Base-by-base conservation (phyloP, 2,329 filamentous ascomycete species). In the Fusarium lyarnte region DNA sequence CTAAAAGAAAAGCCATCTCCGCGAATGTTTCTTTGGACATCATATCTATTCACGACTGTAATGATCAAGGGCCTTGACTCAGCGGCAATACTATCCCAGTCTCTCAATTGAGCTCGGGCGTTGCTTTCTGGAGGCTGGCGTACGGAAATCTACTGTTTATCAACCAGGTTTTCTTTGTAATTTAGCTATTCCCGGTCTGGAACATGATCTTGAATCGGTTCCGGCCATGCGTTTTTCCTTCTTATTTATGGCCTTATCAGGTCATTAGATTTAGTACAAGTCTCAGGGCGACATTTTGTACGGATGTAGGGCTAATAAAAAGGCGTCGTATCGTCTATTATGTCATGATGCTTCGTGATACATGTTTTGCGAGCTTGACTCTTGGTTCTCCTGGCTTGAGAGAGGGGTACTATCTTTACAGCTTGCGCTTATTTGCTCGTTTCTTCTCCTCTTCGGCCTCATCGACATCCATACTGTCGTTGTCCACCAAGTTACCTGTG, bases 381-480 rank as follows among this genome's bases (percentile, higher is more conserved):
- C 25, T 46, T 41, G 16, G 25, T 35, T 58, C 53, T 27, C 38
- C 14, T 16, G 38, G 36, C 33, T 58, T 17, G 27, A 23, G 19
- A 45, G 35, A 33, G 51, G 39, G 33, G 47, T 36, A 33, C 35
- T 23, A 25, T 36, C 45, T 58, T 62, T 25, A 89, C 69, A 90
- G 82, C 82, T 89, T 90, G 63, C 87, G 83, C 68, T 87, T 86
- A 71, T 84, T 87, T 4, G 84, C 82, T 45, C 87, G 82, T 78
- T 87, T 88, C 82, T 84, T 86, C 68, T 79, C 83, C 47, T 87
- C 85, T 53, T 85, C 85, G 2, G 85, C 85, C 16, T 87, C 85
- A 51, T 91, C 89, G 33, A 90, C 75, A 55, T 90, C 88, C 85
- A 89, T 88, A 46, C 82, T 85, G 69, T 87, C 86, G 35, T 85